These are phyloP conservation scores for Pyrus betulifolia DNA, from an alignment of 306 rosid genomes.

Conservation along the genomic window DNA sequence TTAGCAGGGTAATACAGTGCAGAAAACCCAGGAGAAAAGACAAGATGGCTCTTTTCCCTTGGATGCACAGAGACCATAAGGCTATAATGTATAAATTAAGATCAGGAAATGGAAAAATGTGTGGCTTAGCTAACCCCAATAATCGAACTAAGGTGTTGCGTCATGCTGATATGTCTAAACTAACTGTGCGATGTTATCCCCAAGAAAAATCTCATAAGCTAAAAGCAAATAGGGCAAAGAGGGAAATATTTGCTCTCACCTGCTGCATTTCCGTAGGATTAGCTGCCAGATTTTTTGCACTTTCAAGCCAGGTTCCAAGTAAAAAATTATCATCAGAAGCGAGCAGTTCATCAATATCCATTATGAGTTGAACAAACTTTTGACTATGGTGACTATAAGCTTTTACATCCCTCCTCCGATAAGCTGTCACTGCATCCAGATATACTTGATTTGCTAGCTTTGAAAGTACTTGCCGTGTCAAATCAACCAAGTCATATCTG, in stretches of 20 bases:
- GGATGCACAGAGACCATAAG: background rate
- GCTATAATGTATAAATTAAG: background rate
- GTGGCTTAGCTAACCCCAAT: background rate
- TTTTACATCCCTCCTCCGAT: conserved; percentile 40
- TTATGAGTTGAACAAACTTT: conserved; percentile 61
- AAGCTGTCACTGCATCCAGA: conserved; percentile 52
- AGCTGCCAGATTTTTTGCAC: conserved; percentile 63
- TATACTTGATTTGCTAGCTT: conserved; percentile 78
- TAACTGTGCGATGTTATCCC: background rate
- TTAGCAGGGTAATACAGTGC: background rate
- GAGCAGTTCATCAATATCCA: conserved; percentile 72
- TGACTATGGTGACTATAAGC: conserved; percentile 44
- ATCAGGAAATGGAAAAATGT: background rate
- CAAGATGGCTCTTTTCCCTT: background rate
- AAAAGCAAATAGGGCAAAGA: background rate
- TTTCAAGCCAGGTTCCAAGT: conserved; percentile 91
- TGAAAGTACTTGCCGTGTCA: conserved; percentile 80
- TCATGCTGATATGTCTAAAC: background rate
- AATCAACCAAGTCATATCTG: conserved; percentile 95
- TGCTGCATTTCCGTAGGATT: conserved; percentile 55
- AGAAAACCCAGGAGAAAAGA: background rate
- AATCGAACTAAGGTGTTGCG: background rate
- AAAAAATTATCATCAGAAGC: conserved; percentile 79
- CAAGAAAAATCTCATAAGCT: background rate
- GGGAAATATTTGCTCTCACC: conserved; percentile 33